Evolutionary conservation across 108 stramenopile genomes (phyloP).

Genomic region (Cyclotella kingstonii): DNA sequence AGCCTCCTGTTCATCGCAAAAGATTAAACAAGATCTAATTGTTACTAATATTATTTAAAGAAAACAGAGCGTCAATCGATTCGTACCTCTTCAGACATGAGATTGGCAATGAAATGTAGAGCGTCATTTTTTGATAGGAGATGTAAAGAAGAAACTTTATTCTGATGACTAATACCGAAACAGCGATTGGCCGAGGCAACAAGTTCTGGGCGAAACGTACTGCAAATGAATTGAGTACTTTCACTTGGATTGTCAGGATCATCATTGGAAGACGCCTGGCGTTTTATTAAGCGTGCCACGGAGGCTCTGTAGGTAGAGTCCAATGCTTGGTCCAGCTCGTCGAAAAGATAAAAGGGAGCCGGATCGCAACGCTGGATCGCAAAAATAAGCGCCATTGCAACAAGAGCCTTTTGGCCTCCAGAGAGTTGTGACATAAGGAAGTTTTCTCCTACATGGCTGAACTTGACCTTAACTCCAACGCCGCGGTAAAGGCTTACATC

Average conservation of each 20-base stretch:
- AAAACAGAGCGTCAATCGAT: background rate
- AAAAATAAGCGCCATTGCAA: constrained; percentile 98
- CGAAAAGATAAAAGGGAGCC: constrained; percentile 99
- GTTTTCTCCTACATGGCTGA: constrained; percentile 88
- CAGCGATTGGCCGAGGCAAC: constrained; percentile 86
- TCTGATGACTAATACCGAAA: constrained; percentile 88
- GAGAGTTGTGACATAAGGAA: constrained; percentile 93
- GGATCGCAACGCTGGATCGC: constrained; percentile 99
- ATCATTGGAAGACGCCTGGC: constrained; percentile 85
- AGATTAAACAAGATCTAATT: background rate
- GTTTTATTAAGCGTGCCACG: constrained; percentile 94
- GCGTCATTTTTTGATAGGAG: constrained; percentile 81
- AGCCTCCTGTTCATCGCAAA: constrained; percentile 35
- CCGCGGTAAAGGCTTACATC: constrained; percentile 88
- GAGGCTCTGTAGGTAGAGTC: constrained; percentile 95
- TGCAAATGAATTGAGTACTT: constrained; percentile 97
- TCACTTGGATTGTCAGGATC: constrained; percentile 60
- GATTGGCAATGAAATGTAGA: constrained; percentile 82
- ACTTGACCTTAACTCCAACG: constrained; percentile 90
- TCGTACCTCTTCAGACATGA: constrained; percentile 81
- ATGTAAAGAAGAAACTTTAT: constrained; percentile 85
- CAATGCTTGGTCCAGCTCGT: constrained; percentile 97
- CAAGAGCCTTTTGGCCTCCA: constrained; percentile 99
- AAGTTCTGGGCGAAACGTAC: constrained; percentile 98
- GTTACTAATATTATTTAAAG: background rate